Base-by-base conservation (phyloP, 2,329 filamentous ascomycete species). In the Lecanicillium sp. region DNA sequence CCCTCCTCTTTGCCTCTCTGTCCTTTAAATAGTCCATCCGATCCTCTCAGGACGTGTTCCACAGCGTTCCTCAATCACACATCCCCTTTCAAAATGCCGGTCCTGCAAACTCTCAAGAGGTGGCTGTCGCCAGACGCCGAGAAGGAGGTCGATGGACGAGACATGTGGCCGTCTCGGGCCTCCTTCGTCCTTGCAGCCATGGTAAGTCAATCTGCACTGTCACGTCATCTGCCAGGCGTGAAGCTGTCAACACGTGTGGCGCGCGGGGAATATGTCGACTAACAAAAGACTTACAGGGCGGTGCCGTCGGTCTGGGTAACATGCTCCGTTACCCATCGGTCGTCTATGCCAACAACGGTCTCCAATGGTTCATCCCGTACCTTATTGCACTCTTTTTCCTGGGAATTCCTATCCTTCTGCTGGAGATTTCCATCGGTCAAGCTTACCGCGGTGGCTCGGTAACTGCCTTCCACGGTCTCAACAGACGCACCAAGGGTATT, bases 361-460 rank as follows among this genome's bases (percentile, higher is more conserved):
- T 73, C 1, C 72, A 75, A 43, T 75, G 68, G 67, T 75, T 74
- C 48, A 67, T 75, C 14, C 71, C 71, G 0, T 75, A 75, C 41
- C 44, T 71, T 9, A 52, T 74, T 7, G 67, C 70, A 0, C 59
- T 75, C 4, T 64, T 69, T 38, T 50, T 70, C 9, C 58, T 76
- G 29, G 71, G 71, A 11, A 73, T 75, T 14, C 72, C 71, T 0
- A 61, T 67, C 0, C 59, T 75, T 9, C 61, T 71, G 5, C 62
- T 75, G 17, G 70, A 76, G 44, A 70, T 75, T 35, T 81, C 80
- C 27, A 83, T 84, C 25, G 85, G 85, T 35, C 83, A 74, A 42
- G 69, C 70, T 1, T 73, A 74, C 45, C 68, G 71, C 3, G 68
- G 67, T 18, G 70, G 70, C 11, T 63, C 60, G 1, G 64, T 71